phyloP scores from a whole-genome alignment of 2,329 filamentous ascomycete species.

The Tympanopsis confertula region DNA sequence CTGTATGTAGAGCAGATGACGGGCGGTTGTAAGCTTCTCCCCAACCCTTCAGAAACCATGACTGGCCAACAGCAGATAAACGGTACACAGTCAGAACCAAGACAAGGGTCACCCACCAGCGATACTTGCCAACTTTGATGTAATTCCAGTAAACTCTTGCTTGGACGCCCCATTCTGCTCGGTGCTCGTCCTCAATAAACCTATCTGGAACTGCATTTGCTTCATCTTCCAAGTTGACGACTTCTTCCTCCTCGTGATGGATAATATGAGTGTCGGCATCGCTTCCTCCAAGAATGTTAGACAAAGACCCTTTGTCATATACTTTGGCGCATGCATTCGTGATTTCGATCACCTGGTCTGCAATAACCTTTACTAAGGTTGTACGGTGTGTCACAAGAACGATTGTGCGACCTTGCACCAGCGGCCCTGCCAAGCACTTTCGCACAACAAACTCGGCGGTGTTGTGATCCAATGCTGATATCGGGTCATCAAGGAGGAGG shows the following conservation, averaged over 20 bases:
- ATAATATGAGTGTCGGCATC: slow-evolving; percentile 17
- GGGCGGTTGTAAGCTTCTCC: slow-evolving; percentile 56
- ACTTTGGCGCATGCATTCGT: slow-evolving; percentile 35
- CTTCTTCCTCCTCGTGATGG: slow-evolving; percentile 18
- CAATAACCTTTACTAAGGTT: slow-evolving; percentile 62
- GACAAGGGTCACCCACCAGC: slow-evolving; percentile 61
- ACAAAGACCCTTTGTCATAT: slow-evolving; percentile 23
- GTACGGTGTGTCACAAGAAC: slow-evolving; percentile 54
- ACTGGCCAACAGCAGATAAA: slow-evolving; percentile 50
- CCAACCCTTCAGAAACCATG: slow-evolving; percentile 80
- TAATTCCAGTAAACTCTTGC: slow-evolving; percentile 73
- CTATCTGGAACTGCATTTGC: slow-evolving; percentile 52
- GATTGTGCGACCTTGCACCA: slow-evolving; percentile 38
- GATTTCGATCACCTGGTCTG: slow-evolving; percentile 64
- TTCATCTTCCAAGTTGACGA: slow-evolving; percentile 18
- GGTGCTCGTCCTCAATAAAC: slow-evolving; percentile 68
- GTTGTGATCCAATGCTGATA: slow-evolving; percentile 50
- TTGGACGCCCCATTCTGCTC: slow-evolving; percentile 66
- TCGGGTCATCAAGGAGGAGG: slow-evolving; percentile 44
- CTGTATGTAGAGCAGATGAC: slow-evolving; percentile 10
- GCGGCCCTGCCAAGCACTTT: slow-evolving; percentile 39
- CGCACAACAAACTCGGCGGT: slow-evolving; percentile 50
- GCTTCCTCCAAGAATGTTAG: slow-evolving; percentile 19
- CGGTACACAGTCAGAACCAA: slow-evolving; percentile 52
- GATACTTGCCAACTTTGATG: slow-evolving; percentile 66